Base-by-base conservation (phyloP, 208 protist species). In the Trichomonas tenax region DNA sequence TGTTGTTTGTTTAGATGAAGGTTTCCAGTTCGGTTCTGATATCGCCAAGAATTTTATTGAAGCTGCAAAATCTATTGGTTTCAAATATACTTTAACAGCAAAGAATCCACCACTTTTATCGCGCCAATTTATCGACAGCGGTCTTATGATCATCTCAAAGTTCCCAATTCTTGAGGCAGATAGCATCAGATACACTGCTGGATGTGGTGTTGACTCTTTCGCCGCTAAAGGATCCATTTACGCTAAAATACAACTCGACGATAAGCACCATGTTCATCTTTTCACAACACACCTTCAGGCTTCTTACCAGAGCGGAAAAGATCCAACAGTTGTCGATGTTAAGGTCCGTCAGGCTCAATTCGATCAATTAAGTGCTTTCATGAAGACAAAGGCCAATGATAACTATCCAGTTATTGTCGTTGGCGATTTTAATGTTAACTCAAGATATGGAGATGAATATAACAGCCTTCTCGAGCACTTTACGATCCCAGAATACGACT, bases 1-100 rank as follows among this genome's bases (percentile, higher is more conserved):
- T 51, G 26, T 93, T 93, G 86, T 93, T 44, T 93, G 86, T 51
- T 58, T 93, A 38, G 31, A 93, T 38, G 86, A 93, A 93, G 23
- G 40, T 38, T 93, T 93, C 31, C 86, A 93, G 4, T 93, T 93
- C n/a, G 86, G 86, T 58, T 93, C 86, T 31, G 17, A 93, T 38
- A 40, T 51, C 10, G 40, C 44, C 15, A 93, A 51, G 8, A 38
- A 51, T 6, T 93, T 93, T 38, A 93, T 93, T 0, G 31, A 48
- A 51, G 26, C 40, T 38, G 44, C 45, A 31, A 48, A 93, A 51
- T 21, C 40, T 17, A 0, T 34, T 10, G 86, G 86, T 1, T 93
- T 93, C n/a, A 48, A 93, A 93, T 93, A 93, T 31, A 51, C 46
- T 38, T 41, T 51, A 34, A 58, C 86, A 93, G 17, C 40, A 34